Conservation (phyloP, 2,329 filamentous ascomycete species). For the Myriosclerotinia scirpicola region DNA sequence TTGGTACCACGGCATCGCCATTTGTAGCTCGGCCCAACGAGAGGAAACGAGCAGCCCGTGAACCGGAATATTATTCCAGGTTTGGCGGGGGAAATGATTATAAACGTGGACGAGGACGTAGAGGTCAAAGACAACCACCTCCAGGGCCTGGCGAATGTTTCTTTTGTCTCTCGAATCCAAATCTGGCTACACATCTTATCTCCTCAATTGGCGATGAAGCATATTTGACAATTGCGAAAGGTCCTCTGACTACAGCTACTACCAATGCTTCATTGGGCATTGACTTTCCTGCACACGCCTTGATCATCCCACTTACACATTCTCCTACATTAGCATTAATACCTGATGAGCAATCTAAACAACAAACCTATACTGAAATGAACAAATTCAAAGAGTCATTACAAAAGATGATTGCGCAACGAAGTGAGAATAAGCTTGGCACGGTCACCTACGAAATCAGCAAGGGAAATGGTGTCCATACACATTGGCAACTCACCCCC, state of each 20-base stretch:
- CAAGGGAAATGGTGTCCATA: slow-evolving; percentile 75
- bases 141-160: slow-evolving; percentile 81
- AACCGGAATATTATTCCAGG: slow-evolving; percentile 52
- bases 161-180: slow-evolving; percentile 90
- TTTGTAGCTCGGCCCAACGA: slow-evolving; percentile 54
- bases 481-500: slow-evolving; percentile 92
- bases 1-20: slow-evolving; percentile 74
- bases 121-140: slow-evolving; percentile 54
- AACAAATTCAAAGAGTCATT: slow-evolving; percentile 72
- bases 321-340: slow-evolving; percentile 72
- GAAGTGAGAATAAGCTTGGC: slow-evolving; percentile 61
- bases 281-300: slow-evolving; percentile 77
- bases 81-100: slow-evolving; percentile 50
- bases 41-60: slow-evolving; percentile 57
- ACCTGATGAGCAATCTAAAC: slow-evolving; percentile 49
- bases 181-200: slow-evolving; percentile 82
- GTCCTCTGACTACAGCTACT: slow-evolving; percentile 70
- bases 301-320: slow-evolving; percentile 88
- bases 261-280: slow-evolving; percentile 67
- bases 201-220: slow-evolving; percentile 83
- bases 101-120: slow-evolving; percentile 49
- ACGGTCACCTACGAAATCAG: slow-evolving; percentile 92
- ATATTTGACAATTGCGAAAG: slow-evolving; percentile 90
- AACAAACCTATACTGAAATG: slow-evolving; percentile 76
- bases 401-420: slow-evolving; percentile 73